Percentiles rank a stretch among this genome's conserved stretches.
These are phyloP conservation scores for Phytopythium helicoides DNA, from an alignment of 352 stramenopile genomes.

Conservation along the genomic window DNA sequence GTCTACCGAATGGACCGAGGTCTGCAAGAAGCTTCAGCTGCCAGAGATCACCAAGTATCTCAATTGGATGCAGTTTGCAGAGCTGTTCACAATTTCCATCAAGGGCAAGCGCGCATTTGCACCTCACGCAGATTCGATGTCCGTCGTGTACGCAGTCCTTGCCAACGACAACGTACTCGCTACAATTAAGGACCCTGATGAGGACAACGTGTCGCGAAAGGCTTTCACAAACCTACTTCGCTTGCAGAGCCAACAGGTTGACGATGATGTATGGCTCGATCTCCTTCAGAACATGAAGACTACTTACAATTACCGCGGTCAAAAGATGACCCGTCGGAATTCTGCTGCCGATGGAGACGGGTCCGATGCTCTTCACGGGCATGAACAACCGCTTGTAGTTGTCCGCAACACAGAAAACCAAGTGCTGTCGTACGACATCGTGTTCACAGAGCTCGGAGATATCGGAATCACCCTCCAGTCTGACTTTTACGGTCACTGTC, in stretches of 20 bases:
- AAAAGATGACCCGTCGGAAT: constrained; percentile 10
- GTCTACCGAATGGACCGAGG: constrained; percentile 27
- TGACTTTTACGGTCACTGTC: constrained; percentile 54
- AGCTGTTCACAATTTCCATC: constrained; percentile 25
- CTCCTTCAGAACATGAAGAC: constrained; percentile 46
- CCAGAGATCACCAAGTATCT: constrained; percentile 15
- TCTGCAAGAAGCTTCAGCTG: constrained; percentile 26
- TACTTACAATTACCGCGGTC: constrained; percentile 32
- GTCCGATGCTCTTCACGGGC: constrained; percentile 9
- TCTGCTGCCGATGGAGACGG: constrained; percentile 10
- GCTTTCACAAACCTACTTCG: constrained; percentile 50
- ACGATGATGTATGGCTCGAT: constrained; percentile 49
- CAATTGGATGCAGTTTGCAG: constrained; percentile 50
- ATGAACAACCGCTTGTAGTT: constrained; percentile 38
- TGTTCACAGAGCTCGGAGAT: constrained; percentile 41
- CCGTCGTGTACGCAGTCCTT: constrained; percentile 43
- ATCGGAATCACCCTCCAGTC: constrained; percentile 44
- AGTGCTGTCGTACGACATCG: constrained; percentile 62
- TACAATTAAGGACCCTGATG: constrained; percentile 28
- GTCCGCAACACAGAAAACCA: constrained; percentile 60
- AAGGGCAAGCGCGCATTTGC: constrained; percentile 33
- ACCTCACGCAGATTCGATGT: constrained; percentile 21
- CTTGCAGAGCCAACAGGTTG: constrained; percentile 30
- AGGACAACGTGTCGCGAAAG: constrained; percentile 36
- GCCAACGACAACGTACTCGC: constrained; percentile 47